Evolutionary conservation across 768 basidiomycete species (phyloP), one percentile per base, ranked within the genome.

Genomic region (Auricularia auricula-judae): DNA sequence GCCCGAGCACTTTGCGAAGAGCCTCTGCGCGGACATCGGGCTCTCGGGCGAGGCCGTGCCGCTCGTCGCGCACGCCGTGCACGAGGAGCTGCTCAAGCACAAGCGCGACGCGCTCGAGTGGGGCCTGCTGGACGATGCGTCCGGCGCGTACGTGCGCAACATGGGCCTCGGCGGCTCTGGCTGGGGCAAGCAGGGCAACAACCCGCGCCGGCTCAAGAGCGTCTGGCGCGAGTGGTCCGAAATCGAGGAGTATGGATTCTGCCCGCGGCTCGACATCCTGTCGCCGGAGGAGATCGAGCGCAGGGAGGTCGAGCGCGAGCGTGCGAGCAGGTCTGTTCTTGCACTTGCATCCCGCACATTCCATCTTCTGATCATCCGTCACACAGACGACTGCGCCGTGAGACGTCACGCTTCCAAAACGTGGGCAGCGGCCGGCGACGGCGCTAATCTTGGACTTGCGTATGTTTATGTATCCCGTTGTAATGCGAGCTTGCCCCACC

Each of bases 221-320:
- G 89, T 95, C 2, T 98, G 96, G 96, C 78, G 94, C 56, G 96
- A 98, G 72, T 98, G 94, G 93, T 82, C 81, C 39, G 96, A 97
- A 72, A 85, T 89, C 42, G 91, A 91, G 71, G 92, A 95, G 73
- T 97, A 91, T 74, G 82, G 84, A 67, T 51, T 51, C 47, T 51
- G 47, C 47, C 98, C 97, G 44, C 80, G 86, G 62, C 88, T 97
- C 73, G 87, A 97, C 74, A 87, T 91, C 68, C 72, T 98, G 67
- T 91, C 80, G 3, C 82, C 86, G 21, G 97, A 98, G 75, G 97
- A 99, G 73, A 86, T 98, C 65, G 95, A 95, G 74, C 80, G 85
- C 75, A 82, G 91, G 70, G 94, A 97, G 77, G 76, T 89, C 53
- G 93, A 95, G 77, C 83, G 86, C 72, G 94, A 91, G 76, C 78